Base-by-base conservation (phyloP, 2,329 filamentous ascomycete genomes). In the Ophiosphaerella herpotricha region DNA sequence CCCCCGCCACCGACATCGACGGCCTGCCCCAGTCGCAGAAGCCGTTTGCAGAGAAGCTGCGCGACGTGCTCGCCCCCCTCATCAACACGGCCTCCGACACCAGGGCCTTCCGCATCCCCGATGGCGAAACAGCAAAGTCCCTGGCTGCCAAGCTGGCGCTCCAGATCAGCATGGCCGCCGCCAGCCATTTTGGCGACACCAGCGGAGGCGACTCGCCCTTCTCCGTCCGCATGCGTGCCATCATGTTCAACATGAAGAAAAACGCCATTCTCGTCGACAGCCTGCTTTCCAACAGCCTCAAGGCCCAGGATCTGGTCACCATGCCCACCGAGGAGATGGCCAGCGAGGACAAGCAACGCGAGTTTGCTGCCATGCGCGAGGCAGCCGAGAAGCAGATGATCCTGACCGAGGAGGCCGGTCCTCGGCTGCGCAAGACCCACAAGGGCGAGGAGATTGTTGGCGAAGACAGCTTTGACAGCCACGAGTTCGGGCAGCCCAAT, bases 371-470 rank as follows among this genome's bases (percentile, higher is more conserved):
- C 61, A 86, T 93, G 80, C 88, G 89, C 71, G 88, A 89, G 43
- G 83, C 85, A 53, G 85, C 86, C 0, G 90, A 94, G 67, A 90
- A 91, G 64, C 89, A 93, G 71, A 89, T 93, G 39, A 92, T 94
- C 39, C 82, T 96, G 31, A 86, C 93, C 52, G 84, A 90, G 33
- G 74, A 78, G 12, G 84, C 66, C 9, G 91, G 84, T 1, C 89
- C 92, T 4, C 85, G 91, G 3, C 87, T 97, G 48, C 84, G 91
- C 63, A 86, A 90, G 60, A 97, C 93, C 2, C 93, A 97, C 77
- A 97, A 97, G 73, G 94, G 94, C 11, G 92, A 97, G 50, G 94
- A 97, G 69, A 74, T 96, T 13, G 82, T 97, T 13, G 91, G 93
- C 54, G 85, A 88, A 39, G 90, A 95, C 21, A 59, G 64, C 39